Evolutionary conservation across 1,139 yeast species (phyloP), one percentile per base, ranked within the genome.

Genomic region (Lodderomyces parapsilosis): DNA sequence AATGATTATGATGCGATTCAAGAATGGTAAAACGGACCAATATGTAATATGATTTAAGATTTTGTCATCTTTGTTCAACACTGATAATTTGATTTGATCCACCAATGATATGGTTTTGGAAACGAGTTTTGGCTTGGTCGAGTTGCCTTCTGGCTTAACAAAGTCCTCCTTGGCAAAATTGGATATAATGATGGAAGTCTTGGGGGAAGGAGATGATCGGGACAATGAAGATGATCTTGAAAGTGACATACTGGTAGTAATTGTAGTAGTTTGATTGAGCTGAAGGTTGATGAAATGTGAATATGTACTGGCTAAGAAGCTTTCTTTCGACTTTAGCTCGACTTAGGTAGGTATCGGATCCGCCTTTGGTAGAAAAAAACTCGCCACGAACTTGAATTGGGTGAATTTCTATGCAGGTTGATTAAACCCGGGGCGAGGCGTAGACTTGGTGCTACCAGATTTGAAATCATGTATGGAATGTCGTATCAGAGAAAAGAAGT

Each of bases 21-120:
- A 58, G 43, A 70, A 71, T 9, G 78, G 69, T 31, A 76, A 53
- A 40, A 65, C 71, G 9, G 76, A 66, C 80, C 80, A 76, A 47
- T 71, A 63, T 36, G 62, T 58, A 28, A 76, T 66, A 34, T 63
- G 53, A 36, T 60, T 57, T 24, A 65, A 43, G 37, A 48, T 60
- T 44, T 59, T 59, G 35, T 62, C 66, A 25, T 58, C 59, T 15
- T 55, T 54, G 42, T 66, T 67, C 34, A 69, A 56, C 1, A 70
- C 58, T 2, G 58, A 55, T 40, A 66, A 53, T 46, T 71, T 72
- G 40, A 72, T 57, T 45, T 59, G 61, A 51, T 68, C 74, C 17
- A 59, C 74, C 20, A 69, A 55, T 17, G 74, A 57, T 34, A 66
- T 48, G 28, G 42, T 47, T 28, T 41, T 50, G 18, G 47, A 37